Conservation (phyloP, 441 rosid species). For the Daphne laureola region DNA sequence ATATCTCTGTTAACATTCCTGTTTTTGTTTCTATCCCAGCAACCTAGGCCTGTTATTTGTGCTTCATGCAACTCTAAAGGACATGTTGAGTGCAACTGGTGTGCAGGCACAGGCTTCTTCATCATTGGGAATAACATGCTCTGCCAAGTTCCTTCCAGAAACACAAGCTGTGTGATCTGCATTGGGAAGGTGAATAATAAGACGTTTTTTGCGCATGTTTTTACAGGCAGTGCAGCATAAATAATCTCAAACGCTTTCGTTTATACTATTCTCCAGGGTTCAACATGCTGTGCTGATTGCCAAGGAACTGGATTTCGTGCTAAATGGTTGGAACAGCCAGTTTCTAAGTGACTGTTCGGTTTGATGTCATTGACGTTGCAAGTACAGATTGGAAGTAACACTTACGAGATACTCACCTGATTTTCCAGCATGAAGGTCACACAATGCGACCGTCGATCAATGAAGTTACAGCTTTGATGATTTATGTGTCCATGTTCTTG, state of each 20-base stretch:
- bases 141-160: conserved; percentile 86
- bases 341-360: conserved; percentile 20
- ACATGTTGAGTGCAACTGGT: conserved; percentile 83
- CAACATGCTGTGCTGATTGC: conserved; percentile 58
- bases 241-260: neutral
- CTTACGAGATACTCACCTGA: too few relatives aligned
- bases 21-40: conserved; percentile 36
- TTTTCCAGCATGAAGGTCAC: too few relatives aligned
- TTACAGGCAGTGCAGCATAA: neutral
- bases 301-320: conserved; percentile 96
- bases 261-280: conserved; percentile 41
- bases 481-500: too few relatives aligned
- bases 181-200: conserved; percentile 53
- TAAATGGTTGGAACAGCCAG: conserved; percentile 77
- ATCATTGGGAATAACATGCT: conserved; percentile 89
- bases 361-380: too few relatives aligned
- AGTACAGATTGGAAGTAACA: too few relatives aligned
- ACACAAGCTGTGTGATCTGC: conserved; percentile 76
- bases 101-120: conserved; percentile 89
- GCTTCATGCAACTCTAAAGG: conserved; percentile 66
- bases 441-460: too few relatives aligned
- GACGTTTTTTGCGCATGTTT: neutral
- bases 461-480: too few relatives aligned
- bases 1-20: conserved; percentile 2
- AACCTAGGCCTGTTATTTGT: conserved; percentile 77